Evolutionary conservation across 78 protist species (phyloP), one percentile per base, ranked within the genome.

Genomic region (Isochrysis galbana): DNA sequence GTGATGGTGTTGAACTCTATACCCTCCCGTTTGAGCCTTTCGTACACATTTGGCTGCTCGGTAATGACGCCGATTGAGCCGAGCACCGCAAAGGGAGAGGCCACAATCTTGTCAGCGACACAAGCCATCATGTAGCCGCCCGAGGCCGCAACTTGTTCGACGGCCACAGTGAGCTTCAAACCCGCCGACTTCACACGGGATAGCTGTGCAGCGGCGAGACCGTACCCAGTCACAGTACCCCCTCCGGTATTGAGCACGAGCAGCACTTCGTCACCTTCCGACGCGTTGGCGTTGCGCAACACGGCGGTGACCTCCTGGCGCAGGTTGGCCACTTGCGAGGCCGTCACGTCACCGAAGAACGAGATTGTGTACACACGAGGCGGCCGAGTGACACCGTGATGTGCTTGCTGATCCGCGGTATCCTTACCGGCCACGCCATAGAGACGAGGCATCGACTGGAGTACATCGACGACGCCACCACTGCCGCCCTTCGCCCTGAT

Each of bases 81-180:
- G 34, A 92, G 87, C 48, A 92, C 84, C 26, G 91, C 91, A 34
- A 92, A 92, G 39, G 94, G 94, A 47, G 94, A 67, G 32, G 94
- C 90, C 87, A 41, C 34, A 51, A 92, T 22, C 5, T 86, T 55
- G 69, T 87, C 91, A 5, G 91, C 94, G 48, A 41, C 48, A 87
- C 94, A 92, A 41, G 94, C 94, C 91, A 92, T 84, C 94, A 92
- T 86, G 86, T 92, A 92, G 0, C 94, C 94, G 46, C 94, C 94
- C 1, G 88, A 69, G 32, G 94, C 94, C 26, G 94, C 94, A 11
- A 92, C 94, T 87, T 83, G 94, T 21, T 92, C 94, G 74, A 92
- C 94, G 87, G 91, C 84, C 70, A 87, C 69, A 54, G 88, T 84
- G 38, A 87, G 84, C 36, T 14, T 23, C 21, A 92, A 4, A 2